phyloP scores from a whole-genome alignment of 768 basidiomycete genomes.

The Sporobolomyces pararoseus region DNA sequence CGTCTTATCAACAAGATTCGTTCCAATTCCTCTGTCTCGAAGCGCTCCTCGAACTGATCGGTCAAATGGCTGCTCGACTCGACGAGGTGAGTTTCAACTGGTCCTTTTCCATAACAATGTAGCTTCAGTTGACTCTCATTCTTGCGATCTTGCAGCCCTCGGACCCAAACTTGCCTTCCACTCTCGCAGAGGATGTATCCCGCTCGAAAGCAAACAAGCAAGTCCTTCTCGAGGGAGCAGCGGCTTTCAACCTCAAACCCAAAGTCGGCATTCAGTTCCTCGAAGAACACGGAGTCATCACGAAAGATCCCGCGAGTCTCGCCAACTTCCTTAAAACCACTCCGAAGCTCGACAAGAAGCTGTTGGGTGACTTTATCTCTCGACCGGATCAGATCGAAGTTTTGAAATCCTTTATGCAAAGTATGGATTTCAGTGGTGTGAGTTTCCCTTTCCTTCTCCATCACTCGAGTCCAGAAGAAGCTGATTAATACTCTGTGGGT shows the following conservation, averaged over 20 bases:
- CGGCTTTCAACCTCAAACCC: conserved; percentile 87
- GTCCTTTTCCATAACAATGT: too few species aligned
- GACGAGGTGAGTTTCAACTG: conserved; percentile 43
- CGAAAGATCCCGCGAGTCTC: conserved; percentile 56
- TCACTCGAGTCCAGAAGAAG: background rate
- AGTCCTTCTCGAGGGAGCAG: conserved; percentile 73
- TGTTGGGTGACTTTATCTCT: conserved; percentile 89
- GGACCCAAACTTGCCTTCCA: background rate
- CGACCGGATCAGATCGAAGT: conserved; percentile 79
- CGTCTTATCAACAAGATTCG: conserved; percentile 58
- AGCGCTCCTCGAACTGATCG: conserved; percentile 76
- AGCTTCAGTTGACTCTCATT: background rate
- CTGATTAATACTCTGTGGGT: too few species aligned
- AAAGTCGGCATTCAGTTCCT: conserved; percentile 84
- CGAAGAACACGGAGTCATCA: conserved; percentile 84
- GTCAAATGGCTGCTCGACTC: conserved; percentile 73
- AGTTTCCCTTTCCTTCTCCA: conserved; percentile 45
- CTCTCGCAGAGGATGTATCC: conserved; percentile 59
- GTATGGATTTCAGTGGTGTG: conserved; percentile 87
- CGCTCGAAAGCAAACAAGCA: conserved; percentile 79
- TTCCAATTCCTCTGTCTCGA: conserved; percentile 85
- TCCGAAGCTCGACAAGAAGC: conserved; percentile 80
- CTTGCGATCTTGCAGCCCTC: background rate
- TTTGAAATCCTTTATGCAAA: conserved; percentile 75
- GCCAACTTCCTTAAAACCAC: conserved; percentile 82